These are phyloP conservation scores for Quercus suber DNA, from an alignment of 306 rosid genomes.

Conservation along the genomic window DNA sequence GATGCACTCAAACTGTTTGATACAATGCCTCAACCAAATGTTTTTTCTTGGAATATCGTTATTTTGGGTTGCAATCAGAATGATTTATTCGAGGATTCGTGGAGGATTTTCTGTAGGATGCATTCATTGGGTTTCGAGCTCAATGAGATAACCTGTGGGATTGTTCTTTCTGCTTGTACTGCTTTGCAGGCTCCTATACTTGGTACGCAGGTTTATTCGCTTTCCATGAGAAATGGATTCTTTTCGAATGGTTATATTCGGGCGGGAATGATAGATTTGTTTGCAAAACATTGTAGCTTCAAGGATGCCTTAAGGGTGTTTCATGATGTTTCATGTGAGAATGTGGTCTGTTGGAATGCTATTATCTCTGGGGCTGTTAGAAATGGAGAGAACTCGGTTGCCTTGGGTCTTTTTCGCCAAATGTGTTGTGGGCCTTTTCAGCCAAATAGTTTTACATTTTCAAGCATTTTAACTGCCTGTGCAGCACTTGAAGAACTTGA, in stretches of 20 bases:
- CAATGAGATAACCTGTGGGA: constrained; percentile 51
- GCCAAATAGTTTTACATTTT: constrained; percentile 64
- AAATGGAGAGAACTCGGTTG: constrained; percentile 50
- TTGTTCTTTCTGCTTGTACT: constrained; percentile 63
- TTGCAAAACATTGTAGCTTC: constrained; percentile 31
- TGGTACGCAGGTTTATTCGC: constrained; percentile 47
- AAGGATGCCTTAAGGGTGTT: constrained; percentile 44
- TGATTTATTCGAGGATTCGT: constrained; percentile 36
- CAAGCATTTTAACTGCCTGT: constrained; percentile 65
- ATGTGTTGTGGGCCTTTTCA: constrained; percentile 36
- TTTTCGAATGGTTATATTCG: constrained; percentile 40
- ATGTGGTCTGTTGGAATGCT: constrained; percentile 60
- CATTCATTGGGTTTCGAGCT: constrained; percentile 38
- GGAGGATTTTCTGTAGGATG: constrained; percentile 52
- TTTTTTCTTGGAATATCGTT: constrained; percentile 72
- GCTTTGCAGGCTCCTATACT: constrained; percentile 37
- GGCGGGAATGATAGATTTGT: constrained; percentile 40
- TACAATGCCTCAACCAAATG: constrained; percentile 36
- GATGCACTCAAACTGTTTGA: constrained; percentile 45
- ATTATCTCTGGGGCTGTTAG: constrained; percentile 64
- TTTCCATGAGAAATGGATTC: constrained; percentile 38
- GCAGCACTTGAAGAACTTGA: constrained; percentile 47
- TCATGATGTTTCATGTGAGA: constrained; percentile 47
- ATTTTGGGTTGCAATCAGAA: constrained; percentile 55
- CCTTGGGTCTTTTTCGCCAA: constrained; percentile 48